phyloP scores from a whole-genome alignment of 192 early-diverging fungal species.

The Spinellus fusiger region DNA sequence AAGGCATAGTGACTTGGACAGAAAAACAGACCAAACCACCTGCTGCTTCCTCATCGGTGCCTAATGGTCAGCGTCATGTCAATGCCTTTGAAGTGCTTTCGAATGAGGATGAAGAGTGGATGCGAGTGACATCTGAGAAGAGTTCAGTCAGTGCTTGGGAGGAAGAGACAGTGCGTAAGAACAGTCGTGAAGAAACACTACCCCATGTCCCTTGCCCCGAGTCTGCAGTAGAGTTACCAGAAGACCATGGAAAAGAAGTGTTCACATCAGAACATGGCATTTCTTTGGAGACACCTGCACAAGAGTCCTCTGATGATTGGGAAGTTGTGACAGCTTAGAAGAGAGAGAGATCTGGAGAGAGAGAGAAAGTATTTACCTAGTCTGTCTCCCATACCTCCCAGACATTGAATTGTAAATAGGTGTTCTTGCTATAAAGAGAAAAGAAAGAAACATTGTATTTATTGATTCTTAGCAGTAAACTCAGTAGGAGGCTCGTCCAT shows the following conservation, averaged over 20 bases:
- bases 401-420: too few species aligned
- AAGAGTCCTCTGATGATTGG: neutral
- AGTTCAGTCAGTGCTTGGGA: neutral
- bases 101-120: neutral
- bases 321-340: neutral
- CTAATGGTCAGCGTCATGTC: neutral
- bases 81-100: neutral
- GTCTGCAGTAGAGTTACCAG: too few species aligned
- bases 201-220: too few species aligned
- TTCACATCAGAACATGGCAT: too few species aligned
- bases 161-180: too few species aligned
- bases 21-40: constrained; percentile 4
- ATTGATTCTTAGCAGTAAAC: constrained; percentile 7
- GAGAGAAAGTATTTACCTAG: neutral
- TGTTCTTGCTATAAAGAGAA: neutral
- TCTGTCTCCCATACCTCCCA: too few species aligned
- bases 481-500: constrained; percentile 40
- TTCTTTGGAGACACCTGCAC: too few species aligned
- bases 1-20: constrained; percentile 42
- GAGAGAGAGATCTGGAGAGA: neutral
- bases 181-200: too few species aligned
- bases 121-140: neutral
- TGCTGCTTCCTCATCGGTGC: neutral
- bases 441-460: neutral
- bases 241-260: neutral